Evolutionary conservation across 306 rosid species (phyloP), one percentile per base, ranked within the genome.

Genomic region (Benincasa hispida): DNA sequence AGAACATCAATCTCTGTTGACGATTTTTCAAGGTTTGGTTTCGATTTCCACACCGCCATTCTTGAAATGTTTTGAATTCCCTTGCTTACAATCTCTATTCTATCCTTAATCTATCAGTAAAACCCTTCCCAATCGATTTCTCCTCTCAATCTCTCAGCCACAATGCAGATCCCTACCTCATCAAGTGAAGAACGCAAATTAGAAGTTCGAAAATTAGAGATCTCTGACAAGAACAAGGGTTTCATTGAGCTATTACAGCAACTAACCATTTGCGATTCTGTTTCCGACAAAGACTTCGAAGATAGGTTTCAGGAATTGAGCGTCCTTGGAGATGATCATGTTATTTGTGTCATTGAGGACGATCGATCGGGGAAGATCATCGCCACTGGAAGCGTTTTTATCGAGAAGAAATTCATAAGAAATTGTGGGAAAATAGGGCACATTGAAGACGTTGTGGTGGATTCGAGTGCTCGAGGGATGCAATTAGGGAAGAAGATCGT

Each of bases 361-460:
- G 82, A 83, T 58, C 34, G 8, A 30, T 62, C 78, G 0, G 89
- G 86, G 17, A 92, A 82, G 88, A 89, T 88, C 10, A 45, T 92
- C 22, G 96, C 96, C 4, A 88, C 88, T 6, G 97, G 97, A 50
- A 84, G 89, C 47, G 83, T 91, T 65, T 86, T 86, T 77, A 81
- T 86, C 51, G 89, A 85, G 63, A 85, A 81, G 80, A 91, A 93
- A 70, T 91, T 93, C 69, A 27, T 93, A 32, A 88, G 97, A 39
- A 89, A 87, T 78, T 89, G 96, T 39, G 90, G 96, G 28, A 89
- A 91, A 66, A 96, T 79, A 54, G 97, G 88, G 41, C 96, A 89
- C 80, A 81, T 91, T 24, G 98, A 91, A 69, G 96, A 91, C 30
- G 90, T 93, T 32, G 97, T 89, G 75, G 98, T 93, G 42, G 89